Conservation (phyloP, 306 rosid species). For the Ziziphus jujuba region DNA sequence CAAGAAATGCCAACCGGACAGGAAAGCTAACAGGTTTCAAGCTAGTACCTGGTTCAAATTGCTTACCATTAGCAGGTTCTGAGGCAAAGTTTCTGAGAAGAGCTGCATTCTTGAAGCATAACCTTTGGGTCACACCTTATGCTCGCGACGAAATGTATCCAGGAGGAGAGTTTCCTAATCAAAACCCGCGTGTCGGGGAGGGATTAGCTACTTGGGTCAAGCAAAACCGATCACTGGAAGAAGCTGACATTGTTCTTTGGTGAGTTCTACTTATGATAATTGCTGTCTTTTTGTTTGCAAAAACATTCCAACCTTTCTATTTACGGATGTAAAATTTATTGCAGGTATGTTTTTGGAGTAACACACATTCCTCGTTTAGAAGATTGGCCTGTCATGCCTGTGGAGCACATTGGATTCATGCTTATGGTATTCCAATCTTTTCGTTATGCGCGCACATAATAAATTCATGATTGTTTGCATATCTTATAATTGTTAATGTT, state of each 20-base stretch:
- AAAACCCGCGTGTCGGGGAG: slow-evolving; percentile 78
- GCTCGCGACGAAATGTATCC: slow-evolving; percentile 65
- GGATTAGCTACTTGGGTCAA: slow-evolving; percentile 82
- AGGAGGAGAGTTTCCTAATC: slow-evolving; percentile 81
- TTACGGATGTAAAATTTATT: not conserved
- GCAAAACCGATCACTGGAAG: slow-evolving; percentile 68
- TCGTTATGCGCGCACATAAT: slow-evolving; percentile 4
- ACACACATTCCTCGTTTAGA: slow-evolving; percentile 77
- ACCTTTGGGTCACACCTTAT: slow-evolving; percentile 81
- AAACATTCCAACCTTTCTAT: too few relatives aligned
- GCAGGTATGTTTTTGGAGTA: slow-evolving; percentile 77
- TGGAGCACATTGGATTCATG: slow-evolving; percentile 69
- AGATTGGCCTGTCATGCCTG: slow-evolving; percentile 92
- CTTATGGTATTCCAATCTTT: slow-evolving; percentile 55
- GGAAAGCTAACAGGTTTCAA: slow-evolving; percentile 77
- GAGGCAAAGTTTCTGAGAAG: slow-evolving; percentile 82
- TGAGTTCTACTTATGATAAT: slow-evolving; percentile 22
- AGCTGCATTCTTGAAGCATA: slow-evolving; percentile 81
- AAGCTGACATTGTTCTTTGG: slow-evolving; percentile 85
- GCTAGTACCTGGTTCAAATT: slow-evolving; percentile 83
- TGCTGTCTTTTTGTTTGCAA: not conserved
- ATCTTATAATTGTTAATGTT: too few relatives aligned
- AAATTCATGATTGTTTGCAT: too few relatives aligned
- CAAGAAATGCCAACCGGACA: slow-evolving; percentile 71
- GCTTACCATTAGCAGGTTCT: slow-evolving; percentile 76